Conservation (phyloP, 2,329 filamentous ascomycete species). For the Leptosphaerulina australis region DNA sequence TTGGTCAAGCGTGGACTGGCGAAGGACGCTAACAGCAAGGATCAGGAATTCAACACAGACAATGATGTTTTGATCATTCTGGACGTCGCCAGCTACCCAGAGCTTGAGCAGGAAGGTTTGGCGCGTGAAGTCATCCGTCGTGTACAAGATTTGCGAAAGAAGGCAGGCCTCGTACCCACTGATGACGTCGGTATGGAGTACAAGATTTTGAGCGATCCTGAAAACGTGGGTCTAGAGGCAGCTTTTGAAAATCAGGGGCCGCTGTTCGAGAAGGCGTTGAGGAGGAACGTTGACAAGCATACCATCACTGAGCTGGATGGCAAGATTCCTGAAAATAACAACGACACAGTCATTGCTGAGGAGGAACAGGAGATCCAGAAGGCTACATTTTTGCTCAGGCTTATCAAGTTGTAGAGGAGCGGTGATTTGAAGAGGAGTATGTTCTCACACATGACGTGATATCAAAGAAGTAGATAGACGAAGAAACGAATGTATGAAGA, state of each 20-base stretch:
- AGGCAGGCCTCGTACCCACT: constrained; percentile 85
- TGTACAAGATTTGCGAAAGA: constrained; percentile 91
- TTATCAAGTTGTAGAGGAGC: constrained; percentile 69
- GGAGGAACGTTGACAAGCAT: constrained; percentile 76
- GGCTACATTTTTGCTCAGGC: constrained; percentile 76
- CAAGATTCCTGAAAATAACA: constrained; percentile 58
- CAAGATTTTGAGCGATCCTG: constrained; percentile 76
- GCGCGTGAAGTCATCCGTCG: constrained; percentile 92
- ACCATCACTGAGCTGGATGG: constrained; percentile 65
- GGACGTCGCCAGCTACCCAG: constrained; percentile 80
- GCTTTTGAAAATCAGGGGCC: constrained; percentile 72
- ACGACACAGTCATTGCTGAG: constrained; percentile 70
- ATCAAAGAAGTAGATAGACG: constrained; percentile 25
- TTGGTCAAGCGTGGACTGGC: constrained; percentile 80
- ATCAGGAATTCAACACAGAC: constrained; percentile 85
- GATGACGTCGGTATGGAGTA: constrained; percentile 98
- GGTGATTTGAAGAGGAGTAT: background rate
- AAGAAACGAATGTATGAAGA: constrained; percentile 21
- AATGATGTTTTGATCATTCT: constrained; percentile 89
- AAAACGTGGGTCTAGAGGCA: constrained; percentile 72
- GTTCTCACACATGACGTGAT: constrained; percentile 16
- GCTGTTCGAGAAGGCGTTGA: constrained; percentile 76
- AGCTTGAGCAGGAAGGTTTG: constrained; percentile 85
- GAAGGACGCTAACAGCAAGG: constrained; percentile 71
- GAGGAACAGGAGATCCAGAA: constrained; percentile 88